Percentiles rank a stretch among this genome's conserved stretches.
These are phyloP conservation scores for Suhomyces chickasaworum DNA, from an alignment of 1,139 yeast genomes.

Conservation along the genomic window DNA sequence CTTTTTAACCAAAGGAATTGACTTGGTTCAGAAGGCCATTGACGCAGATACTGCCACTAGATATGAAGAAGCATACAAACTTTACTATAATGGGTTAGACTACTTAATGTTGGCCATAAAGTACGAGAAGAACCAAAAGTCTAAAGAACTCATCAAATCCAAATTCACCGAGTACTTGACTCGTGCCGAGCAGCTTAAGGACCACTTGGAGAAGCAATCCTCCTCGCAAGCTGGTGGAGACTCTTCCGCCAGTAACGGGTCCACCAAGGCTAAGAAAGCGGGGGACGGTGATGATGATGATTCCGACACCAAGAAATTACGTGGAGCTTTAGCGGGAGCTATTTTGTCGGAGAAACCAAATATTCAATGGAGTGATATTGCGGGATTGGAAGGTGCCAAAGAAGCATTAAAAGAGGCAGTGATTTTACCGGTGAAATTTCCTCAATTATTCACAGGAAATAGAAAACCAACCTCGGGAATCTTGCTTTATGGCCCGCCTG, in stretches of 20 bases:
- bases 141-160: slow-evolving; percentile 84
- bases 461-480: slow-evolving; percentile 94
- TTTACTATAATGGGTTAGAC: slow-evolving; percentile 91
- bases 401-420: slow-evolving; percentile 98
- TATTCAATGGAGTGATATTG: slow-evolving; percentile 93
- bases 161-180: slow-evolving; percentile 90
- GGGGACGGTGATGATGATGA: slow-evolving; percentile 67
- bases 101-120: slow-evolving; percentile 94
- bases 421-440: slow-evolving; percentile 90
- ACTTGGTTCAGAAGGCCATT: slow-evolving; percentile 89
- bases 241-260: slow-evolving; percentile 52
- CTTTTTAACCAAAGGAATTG: slow-evolving; percentile 90
- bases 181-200: slow-evolving; percentile 92
- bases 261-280: slow-evolving; percentile 59
- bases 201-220: slow-evolving; percentile 71
- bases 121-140: slow-evolving; percentile 88
- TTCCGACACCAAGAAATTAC: slow-evolving; percentile 79
- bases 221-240: slow-evolving; percentile 51
- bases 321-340: slow-evolving; percentile 92
- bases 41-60: slow-evolving; percentile 91
- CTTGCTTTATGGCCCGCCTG: slow-evolving; percentile 95
- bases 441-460: slow-evolving; percentile 91
- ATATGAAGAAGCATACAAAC: slow-evolving; percentile 92
- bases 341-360: slow-evolving; percentile 91
- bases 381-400: slow-evolving; percentile 93